Evolutionary conservation across 306 rosid species (phyloP).

Genomic region (Quercus variabilis): DNA sequence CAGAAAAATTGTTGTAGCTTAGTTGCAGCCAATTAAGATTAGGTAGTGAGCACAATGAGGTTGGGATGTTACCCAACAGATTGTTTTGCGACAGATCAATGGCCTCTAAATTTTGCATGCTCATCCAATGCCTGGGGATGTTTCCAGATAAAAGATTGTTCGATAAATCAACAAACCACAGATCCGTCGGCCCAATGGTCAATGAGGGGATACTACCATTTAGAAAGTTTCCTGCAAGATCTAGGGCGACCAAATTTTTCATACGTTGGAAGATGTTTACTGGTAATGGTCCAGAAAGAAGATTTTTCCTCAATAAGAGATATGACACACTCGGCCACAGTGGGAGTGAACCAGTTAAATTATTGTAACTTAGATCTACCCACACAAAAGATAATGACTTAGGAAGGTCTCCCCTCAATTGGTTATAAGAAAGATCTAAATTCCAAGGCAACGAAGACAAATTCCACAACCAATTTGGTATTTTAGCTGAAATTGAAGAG

Average conservation of each 20-base stretch:
- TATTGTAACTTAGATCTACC: neutral
- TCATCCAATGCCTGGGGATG: neutral
- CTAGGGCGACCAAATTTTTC: no score
- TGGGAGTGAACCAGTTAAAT: neutral
- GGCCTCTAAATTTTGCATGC: no score
- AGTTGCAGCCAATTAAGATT: no score
- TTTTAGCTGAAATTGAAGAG: neutral
- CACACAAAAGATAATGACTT: neutral
- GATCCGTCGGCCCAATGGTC: neutral
- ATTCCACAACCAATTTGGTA: slow-evolving; percentile 13
- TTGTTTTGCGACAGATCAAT: no score
- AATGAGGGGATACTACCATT: neutral
- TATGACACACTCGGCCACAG: neutral
- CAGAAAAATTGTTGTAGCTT: no score
- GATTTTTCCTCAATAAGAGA: no score
- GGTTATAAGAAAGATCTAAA: neutral
- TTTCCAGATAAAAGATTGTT: neutral
- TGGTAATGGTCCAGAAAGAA: no score
- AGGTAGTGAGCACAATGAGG: no score
- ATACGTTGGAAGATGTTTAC: no score
- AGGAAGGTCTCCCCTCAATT: neutral
- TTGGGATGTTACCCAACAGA: no score
- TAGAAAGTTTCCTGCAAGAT: no score
- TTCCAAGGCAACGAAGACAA: neutral
- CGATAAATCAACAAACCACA: no score